Evolutionary conservation across 805 yeast species (phyloP).

Genomic region (Starmera amethionina): DNA sequence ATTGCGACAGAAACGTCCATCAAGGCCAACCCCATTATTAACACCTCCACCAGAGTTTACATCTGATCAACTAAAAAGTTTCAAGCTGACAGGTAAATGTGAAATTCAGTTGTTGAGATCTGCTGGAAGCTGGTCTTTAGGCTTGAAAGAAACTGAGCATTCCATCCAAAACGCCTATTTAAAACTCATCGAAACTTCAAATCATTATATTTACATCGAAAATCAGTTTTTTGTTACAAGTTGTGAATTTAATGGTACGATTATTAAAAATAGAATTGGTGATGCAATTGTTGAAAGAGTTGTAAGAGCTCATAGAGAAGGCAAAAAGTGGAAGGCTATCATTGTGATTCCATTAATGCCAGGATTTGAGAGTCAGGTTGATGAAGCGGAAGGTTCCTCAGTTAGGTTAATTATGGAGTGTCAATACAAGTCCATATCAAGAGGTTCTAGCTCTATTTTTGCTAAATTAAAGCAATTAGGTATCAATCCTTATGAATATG

Average conservation of each 20-base stretch:
- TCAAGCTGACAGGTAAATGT: slow-evolving; percentile 68
- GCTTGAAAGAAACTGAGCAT: slow-evolving; percentile 73
- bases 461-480: slow-evolving; percentile 71
- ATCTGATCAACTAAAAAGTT: slow-evolving; percentile 50
- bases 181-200: slow-evolving; percentile 82
- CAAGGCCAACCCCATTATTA: slow-evolving; percentile 83
- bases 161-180: slow-evolving; percentile 91
- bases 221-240: slow-evolving; percentile 92
- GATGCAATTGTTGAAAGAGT: slow-evolving; percentile 97
- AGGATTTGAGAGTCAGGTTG: slow-evolving; percentile 91
- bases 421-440: slow-evolving; percentile 85
- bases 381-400: slow-evolving; percentile 88
- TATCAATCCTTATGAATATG: slow-evolving; percentile 82
- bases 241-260: slow-evolving; percentile 76
- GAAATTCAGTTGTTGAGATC: slow-evolving; percentile 88
- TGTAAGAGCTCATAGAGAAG: slow-evolving; percentile 72
- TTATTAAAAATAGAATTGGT: slow-evolving; percentile 81
- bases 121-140: slow-evolving; percentile 89
- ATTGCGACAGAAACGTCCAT: slow-evolving; percentile 87
- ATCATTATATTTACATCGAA: slow-evolving; percentile 89
- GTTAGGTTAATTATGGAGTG: slow-evolving; percentile 94
- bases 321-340: slow-evolving; percentile 79
- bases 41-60: slow-evolving; percentile 89
- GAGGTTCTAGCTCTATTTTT: slow-evolving; percentile 83
- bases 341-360: slow-evolving; percentile 95